Evolutionary conservation across 495 filamentous ascomycete species (phyloP), one percentile per base, ranked within the genome.

Genomic region (Daldinia bambusicola): DNA sequence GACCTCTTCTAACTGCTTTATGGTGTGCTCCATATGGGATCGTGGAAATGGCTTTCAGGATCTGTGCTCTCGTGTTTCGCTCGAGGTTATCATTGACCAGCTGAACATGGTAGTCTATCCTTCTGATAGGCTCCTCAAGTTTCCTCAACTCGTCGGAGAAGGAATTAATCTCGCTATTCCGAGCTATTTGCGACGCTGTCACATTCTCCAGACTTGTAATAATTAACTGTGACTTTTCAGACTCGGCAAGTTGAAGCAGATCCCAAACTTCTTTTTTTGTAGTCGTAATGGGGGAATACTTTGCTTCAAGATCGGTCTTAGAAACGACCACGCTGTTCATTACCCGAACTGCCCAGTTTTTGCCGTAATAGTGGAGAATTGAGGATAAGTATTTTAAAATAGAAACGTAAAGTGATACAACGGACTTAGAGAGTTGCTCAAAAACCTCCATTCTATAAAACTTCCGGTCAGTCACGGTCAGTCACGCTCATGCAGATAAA

Each of bases 321-420:
- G 41, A 45, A 45, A 45, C 41, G 0, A 45, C 41, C 16, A 18
- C 16, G n/a, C 41, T 45, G n/a, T 45, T 45, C 7, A 45, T 9
- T 2, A 45, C 9, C 41, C 41, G n/a, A 18, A 45, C 9, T 2
- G 16, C 41, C 41, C 41, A 45, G 6, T 45, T 45, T 20, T 45
- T 45, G 3, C n/a, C 41, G 8, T 18, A 45, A 18, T 45, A 45
- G 41, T 18, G 41, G 16, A 45, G 16, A 7, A 45, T 45, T 20
- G 41, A 45, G n/a, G 41, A 45, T 16, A 45, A n/a, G 16, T 45
- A 45, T 20, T 45, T 18, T 10, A 45, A n/a, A 45, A 45, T 45
- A 45, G 41, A 45, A n/a, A 18, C 16, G 16, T 45, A 45, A 20
- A 45, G 41, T 6, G 41, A 45, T 20, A 45, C 41, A 4, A 45